Conservation (phyloP, 192 early-diverging fungal genomes). For the Umbelopsis isabellina region DNA sequence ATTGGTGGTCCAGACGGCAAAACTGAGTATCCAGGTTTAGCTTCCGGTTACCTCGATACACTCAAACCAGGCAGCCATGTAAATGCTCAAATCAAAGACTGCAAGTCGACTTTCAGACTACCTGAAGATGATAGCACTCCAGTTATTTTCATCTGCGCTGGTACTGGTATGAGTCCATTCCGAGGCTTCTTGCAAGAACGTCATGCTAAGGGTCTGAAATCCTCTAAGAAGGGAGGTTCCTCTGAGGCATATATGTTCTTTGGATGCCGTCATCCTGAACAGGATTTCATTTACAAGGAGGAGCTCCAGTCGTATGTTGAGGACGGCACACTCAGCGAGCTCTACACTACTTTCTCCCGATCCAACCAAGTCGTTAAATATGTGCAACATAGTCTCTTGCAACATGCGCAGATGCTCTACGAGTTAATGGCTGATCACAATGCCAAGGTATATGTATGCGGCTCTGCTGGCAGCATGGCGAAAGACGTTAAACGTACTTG, state of each 20-base stretch:
- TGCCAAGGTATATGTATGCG: constrained; percentile 33
- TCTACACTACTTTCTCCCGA: constrained; percentile 68
- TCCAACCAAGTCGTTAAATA: constrained; percentile 33
- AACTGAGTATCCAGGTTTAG: constrained; percentile 12
- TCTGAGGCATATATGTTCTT: constrained; percentile 63
- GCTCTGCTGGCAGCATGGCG: constrained; percentile 34
- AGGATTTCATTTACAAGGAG: constrained; percentile 72
- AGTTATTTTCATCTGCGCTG: constrained; percentile 87
- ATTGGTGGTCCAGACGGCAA: constrained; percentile 7
- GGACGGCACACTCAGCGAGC: constrained; percentile 57
- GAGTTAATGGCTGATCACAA: constrained; percentile 12
- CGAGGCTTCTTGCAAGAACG: constrained; percentile 75
- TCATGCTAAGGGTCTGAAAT: constrained; percentile 33
- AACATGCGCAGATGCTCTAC: constrained; percentile 27
- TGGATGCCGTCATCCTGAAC: constrained; percentile 73
- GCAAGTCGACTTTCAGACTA: constrained; percentile 60
- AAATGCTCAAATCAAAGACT: constrained; percentile 33
- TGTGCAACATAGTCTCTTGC: constrained; percentile 36
- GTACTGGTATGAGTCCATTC: constrained; percentile 94
- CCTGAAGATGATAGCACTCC: constrained; percentile 59
- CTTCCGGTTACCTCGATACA: constrained; percentile 13
- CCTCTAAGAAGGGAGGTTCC: constrained; percentile 60
- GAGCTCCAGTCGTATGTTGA: constrained; percentile 59
- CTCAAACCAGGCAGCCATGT: constrained; percentile 9
- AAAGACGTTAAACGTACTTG: constrained; percentile 34